Percentiles rank a stretch among this genome's conserved stretches.
Evolutionary conservation across 2,329 filamentous ascomycete species (phyloP).

Genomic region (Tolypocladium paradoxum): DNA sequence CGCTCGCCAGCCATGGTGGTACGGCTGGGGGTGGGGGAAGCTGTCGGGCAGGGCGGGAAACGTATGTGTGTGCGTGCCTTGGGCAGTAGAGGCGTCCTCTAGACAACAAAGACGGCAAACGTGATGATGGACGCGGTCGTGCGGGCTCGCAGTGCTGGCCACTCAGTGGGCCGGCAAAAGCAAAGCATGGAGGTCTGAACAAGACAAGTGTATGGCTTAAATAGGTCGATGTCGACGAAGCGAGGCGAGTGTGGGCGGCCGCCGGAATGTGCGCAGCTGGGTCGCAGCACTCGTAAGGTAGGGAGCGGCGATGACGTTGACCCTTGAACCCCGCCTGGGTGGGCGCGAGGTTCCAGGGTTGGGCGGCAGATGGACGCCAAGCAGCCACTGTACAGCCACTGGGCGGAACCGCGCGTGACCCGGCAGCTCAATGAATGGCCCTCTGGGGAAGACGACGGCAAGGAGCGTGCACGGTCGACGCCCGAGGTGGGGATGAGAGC

Average conservation of each 20-base stretch:
- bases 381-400: neutral
- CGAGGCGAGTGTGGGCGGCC: neutral
- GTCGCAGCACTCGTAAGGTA: neutral
- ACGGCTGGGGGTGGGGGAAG: neutral
- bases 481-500: neutral
- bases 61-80: neutral
- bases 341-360: slow-evolving; percentile 2
- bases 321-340: neutral
- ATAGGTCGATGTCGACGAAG: neutral
- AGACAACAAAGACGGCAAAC: neutral
- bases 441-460: neutral
- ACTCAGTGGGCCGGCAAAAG: neutral
- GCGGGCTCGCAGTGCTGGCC: neutral
- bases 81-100: neutral
- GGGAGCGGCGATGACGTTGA: slow-evolving; percentile 6
- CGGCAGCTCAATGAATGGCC: neutral
- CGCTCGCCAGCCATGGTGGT: slow-evolving; percentile 21
- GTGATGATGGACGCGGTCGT: neutral
- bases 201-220: neutral
- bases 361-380: neutral
- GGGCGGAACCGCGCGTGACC: neutral
- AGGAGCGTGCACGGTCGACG: neutral
- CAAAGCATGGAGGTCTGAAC: neutral
- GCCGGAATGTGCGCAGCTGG: neutral
- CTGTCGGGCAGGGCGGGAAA: neutral